Percentiles rank a stretch among this genome's conserved stretches.
phyloP scores from a whole-genome alignment of 2,329 filamentous ascomycete genomes.

The Fusarium miscanthi region DNA sequence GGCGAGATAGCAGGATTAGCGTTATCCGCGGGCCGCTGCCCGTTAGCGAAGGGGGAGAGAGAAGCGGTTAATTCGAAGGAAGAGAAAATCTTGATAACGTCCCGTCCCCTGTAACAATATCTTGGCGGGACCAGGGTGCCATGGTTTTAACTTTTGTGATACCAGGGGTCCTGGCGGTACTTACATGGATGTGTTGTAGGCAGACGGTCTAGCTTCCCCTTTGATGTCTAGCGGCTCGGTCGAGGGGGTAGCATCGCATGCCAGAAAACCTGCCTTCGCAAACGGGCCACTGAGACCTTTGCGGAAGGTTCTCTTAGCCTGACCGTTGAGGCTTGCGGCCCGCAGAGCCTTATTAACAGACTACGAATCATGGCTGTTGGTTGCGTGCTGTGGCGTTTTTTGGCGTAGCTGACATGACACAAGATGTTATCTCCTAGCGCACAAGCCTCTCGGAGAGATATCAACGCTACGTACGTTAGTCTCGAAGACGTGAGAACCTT shows the following conservation, averaged over 20 bases:
- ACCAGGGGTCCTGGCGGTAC: not conserved
- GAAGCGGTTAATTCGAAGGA: not conserved
- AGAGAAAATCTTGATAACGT: constrained; percentile 8
- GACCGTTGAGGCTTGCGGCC: constrained; percentile 10
- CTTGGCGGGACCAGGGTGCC: constrained; percentile 17
- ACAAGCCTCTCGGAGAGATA: not conserved
- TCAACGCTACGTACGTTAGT: not conserved
- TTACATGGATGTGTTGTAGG: not conserved
- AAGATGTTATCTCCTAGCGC: not conserved
- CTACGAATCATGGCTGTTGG: not conserved
- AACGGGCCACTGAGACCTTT: not conserved
- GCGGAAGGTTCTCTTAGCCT: constrained; percentile 8
- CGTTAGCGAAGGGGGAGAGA: constrained; percentile 13
- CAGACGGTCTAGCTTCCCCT: constrained; percentile 22
- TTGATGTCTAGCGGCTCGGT: constrained; percentile 6
- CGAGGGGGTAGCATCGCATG: not conserved
- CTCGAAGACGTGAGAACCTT: not conserved
- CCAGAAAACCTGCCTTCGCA: not conserved
- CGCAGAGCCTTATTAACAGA: constrained; percentile 15
- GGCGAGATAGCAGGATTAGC: constrained; percentile 13
- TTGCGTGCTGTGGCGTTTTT: not conserved
- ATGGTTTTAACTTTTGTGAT: not conserved
- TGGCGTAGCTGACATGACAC: not conserved
- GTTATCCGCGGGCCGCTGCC: constrained; percentile 13
- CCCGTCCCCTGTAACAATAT: constrained; percentile 1